These are phyloP conservation scores for Eucalyptus microcorys DNA, from an alignment of 345 rosid genomes.

Conservation along the genomic window DNA sequence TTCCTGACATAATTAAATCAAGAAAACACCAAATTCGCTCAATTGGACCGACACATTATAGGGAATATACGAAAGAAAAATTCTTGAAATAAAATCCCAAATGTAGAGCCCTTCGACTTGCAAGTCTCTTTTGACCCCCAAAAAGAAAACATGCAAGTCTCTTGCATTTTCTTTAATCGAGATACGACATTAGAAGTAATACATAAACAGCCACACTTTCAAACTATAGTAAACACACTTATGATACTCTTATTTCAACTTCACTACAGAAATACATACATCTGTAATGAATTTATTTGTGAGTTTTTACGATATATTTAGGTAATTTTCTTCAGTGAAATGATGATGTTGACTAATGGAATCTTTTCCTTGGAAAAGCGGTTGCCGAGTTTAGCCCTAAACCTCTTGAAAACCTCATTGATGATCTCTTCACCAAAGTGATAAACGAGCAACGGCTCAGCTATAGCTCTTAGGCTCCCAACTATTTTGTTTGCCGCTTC, in stretches of 20 bases:
- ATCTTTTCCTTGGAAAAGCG: background rate
- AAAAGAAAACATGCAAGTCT: background rate
- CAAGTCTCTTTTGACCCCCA: background rate
- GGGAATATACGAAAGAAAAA: background rate
- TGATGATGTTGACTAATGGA: background rate
- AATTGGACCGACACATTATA: background rate
- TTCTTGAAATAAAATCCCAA: background rate
- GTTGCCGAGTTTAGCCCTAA: background rate
- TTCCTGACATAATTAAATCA: background rate
- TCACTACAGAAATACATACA: background rate
- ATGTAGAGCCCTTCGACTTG: background rate
- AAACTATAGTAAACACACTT: background rate
- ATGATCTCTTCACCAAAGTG: slow-evolving; percentile 26
- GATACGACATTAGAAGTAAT: background rate
- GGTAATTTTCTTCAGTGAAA: background rate
- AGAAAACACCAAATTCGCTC: background rate
- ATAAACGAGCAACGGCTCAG: slow-evolving; percentile 30
- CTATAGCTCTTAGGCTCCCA: slow-evolving; percentile 32
- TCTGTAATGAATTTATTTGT: background rate
- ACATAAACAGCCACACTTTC: background rate
- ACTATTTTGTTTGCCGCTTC: slow-evolving; percentile 19
- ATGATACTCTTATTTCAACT: background rate
- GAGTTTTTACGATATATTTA: background rate
- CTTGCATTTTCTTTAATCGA: background rate
- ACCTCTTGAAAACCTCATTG: slow-evolving; percentile 8